Evolutionary conservation across 2,329 filamentous ascomycete genomes (phyloP).

Genomic region (Aspergillus proliferans): DNA sequence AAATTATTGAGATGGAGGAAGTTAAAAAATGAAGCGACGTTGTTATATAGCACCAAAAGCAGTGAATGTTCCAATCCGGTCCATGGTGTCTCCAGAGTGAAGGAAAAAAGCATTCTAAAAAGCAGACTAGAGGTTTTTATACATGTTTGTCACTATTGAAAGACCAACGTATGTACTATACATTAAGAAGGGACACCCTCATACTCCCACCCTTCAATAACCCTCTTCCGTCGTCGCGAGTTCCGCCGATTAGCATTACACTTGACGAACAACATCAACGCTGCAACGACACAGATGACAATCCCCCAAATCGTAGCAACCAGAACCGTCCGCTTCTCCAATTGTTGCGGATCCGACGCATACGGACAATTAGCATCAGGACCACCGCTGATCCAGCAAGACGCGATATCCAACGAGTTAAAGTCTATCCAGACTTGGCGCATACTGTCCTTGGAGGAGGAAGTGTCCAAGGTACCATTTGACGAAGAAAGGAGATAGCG

Average conservation of each 20-base stretch:
- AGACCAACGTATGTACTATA: too few relatives aligned
- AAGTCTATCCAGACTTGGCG: constrained; percentile 53
- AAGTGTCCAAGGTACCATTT: constrained; percentile 18
- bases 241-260: constrained; percentile 56
- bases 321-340: constrained; percentile 46
- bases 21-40: too few relatives aligned
- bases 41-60: too few relatives aligned
- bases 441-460: constrained; percentile 19
- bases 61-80: too few relatives aligned
- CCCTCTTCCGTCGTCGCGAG: constrained; percentile 45
- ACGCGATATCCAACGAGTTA: constrained; percentile 51
- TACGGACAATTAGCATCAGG: constrained; percentile 56
- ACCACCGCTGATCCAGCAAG: constrained; percentile 57
- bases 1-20: too few relatives aligned
- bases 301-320: constrained; percentile 58
- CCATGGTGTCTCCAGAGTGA: too few relatives aligned
- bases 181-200: constrained; percentile 56
- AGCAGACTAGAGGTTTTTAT: too few relatives aligned
- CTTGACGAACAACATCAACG: constrained; percentile 58
- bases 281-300: constrained; percentile 56
- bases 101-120: too few relatives aligned
- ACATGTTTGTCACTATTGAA: too few relatives aligned
- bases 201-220: constrained; percentile 57
- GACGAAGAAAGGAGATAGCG: constrained; percentile 28
- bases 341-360: constrained; percentile 34